Base-by-base conservation (phyloP, 2,329 filamentous ascomycete species). In the Gliomastix tumulicola region DNA sequence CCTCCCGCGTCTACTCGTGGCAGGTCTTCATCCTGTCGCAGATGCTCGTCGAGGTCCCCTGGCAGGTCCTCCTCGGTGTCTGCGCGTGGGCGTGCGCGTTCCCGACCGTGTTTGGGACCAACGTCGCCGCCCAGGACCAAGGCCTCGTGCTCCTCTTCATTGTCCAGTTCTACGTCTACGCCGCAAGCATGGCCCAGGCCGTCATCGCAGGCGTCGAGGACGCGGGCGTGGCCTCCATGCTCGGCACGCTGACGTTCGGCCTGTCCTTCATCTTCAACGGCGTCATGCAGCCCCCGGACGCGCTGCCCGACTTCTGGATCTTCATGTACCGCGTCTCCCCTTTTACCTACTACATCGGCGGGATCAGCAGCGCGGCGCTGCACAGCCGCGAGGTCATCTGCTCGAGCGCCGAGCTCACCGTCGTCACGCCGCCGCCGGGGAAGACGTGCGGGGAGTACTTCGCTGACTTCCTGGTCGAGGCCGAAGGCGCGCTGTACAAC, bases 261-360 rank as follows among this genome's bases (percentile, higher is more conserved):
- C 21, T 34, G 6, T 34, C 32, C n/a, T 17, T 34, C 2, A 10
- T 21, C 15, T 43, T 47, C 25, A 44, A 56, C 36, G 67, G 76
- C 62, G 76, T 87, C 22, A 66, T 87, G 34, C 78, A 78, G 6
- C 59, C 66, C 3, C 81, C 81, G 1, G 53, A 57, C 1, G 60
- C 65, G 2, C 69, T 88, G n/a, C 82, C 84, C 0, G 65, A 74
- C 4, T 87, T 88, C 65, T 88, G 84, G 84, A 75, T 79, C 46
- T 85, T 84, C 65, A 80, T 86, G 75, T 86, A 87, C 54, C 73
- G 81, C 22, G 62, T 84, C 35, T 84, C 77, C 1, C 84, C 85
- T 0, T 79, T 90, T 53, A 85, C 82, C 0, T 90, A 90, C 53
- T 63, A 88, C 3, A 72, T 87, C 21, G 69, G 73, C 30, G 80